A percentile compares a stretch with the other conserved stretches of the same genome.
phyloP scores from a whole-genome alignment of 1,284 basidiomycete species.

The Cutaneotrichosporon mucoides region DNA sequence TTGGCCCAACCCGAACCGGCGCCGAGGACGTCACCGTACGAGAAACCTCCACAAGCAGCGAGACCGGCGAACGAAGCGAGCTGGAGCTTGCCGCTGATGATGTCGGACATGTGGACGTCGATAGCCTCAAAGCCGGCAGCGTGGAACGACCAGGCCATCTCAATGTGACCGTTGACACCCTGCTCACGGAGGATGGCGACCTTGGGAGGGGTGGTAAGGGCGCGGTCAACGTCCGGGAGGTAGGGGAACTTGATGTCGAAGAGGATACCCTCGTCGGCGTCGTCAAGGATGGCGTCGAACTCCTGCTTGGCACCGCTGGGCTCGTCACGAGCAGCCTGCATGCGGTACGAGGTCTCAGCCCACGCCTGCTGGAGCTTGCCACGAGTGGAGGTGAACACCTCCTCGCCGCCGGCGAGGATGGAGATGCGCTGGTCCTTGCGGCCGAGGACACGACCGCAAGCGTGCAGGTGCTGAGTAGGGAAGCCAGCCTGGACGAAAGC shows the following conservation, averaged over 20 bases:
- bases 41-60: constrained; percentile 96
- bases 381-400: constrained; percentile 65
- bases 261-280: constrained; percentile 64
- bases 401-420: constrained; percentile 56
- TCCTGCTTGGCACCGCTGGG: constrained; percentile 74
- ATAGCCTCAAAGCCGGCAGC: constrained; percentile 89
- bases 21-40: constrained; percentile 96
- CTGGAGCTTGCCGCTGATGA: constrained; percentile 66
- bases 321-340: constrained; percentile 88
- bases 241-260: constrained; percentile 67
- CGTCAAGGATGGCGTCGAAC: constrained; percentile 68
- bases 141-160: constrained; percentile 98
- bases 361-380: constrained; percentile 74
- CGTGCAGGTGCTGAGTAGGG: constrained; percentile 67
- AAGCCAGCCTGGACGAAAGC: constrained; percentile 68
- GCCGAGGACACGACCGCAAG: constrained; percentile 65
- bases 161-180: constrained; percentile 95
- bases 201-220: constrained; percentile 61
- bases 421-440: constrained; percentile 60
- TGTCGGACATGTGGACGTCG: constrained; percentile 98
- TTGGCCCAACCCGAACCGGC: constrained; percentile 98
- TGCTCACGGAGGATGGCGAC: constrained; percentile 97
- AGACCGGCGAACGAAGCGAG: constrained; percentile 75
- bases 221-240: constrained; percentile 48
- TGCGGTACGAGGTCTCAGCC: constrained; percentile 89